These are phyloP conservation scores for Wickerhamomyces pijperi DNA, from an alignment of 805 yeast genomes.

Conservation along the genomic window DNA sequence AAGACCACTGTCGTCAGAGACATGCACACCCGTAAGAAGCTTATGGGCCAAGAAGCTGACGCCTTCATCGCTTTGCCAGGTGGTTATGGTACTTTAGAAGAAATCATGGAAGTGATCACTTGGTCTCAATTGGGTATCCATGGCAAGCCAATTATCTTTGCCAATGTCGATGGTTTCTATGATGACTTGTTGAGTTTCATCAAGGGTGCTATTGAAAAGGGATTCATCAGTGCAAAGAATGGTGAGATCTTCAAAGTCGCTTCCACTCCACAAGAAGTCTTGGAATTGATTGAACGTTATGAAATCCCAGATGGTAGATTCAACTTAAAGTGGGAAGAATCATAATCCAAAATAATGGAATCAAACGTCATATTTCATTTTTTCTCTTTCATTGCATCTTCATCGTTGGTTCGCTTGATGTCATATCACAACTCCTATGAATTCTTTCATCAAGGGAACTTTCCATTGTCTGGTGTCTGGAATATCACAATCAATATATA, in stretches of 20 bases:
- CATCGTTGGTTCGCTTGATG: no score
- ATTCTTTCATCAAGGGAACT: no score
- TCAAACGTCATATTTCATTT: no score
- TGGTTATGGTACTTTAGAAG: slow-evolving; percentile 86
- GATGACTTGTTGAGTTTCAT: slow-evolving; percentile 59
- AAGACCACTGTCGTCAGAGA: slow-evolving; percentile 72
- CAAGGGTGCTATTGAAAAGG: slow-evolving; percentile 43
- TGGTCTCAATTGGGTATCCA: slow-evolving; percentile 90
- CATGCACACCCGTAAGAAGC: slow-evolving; percentile 80
- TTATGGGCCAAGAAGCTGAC: slow-evolving; percentile 81
- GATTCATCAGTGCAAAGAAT: slow-evolving; percentile 59
- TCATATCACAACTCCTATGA: no score
- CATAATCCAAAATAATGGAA: no score
- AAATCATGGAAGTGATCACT: slow-evolving; percentile 79
- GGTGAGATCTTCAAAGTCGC: slow-evolving; percentile 64
- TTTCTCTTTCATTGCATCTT: no score
- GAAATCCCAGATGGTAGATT: slow-evolving; percentile 63
- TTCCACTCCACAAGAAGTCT: slow-evolving; percentile 54
- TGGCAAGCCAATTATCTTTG: slow-evolving; percentile 65
- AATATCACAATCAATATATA: no score
- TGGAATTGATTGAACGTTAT: slow-evolving; percentile 49
- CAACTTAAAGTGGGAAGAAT: slow-evolving; percentile 52
- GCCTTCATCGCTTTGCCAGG: slow-evolving; percentile 89
- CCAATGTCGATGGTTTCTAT: slow-evolving; percentile 72
- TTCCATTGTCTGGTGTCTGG: no score